These are phyloP conservation scores for Geotrichum aggregatum DNA, from an alignment of 1,139 yeast genomes.

Conservation along the genomic window DNA sequence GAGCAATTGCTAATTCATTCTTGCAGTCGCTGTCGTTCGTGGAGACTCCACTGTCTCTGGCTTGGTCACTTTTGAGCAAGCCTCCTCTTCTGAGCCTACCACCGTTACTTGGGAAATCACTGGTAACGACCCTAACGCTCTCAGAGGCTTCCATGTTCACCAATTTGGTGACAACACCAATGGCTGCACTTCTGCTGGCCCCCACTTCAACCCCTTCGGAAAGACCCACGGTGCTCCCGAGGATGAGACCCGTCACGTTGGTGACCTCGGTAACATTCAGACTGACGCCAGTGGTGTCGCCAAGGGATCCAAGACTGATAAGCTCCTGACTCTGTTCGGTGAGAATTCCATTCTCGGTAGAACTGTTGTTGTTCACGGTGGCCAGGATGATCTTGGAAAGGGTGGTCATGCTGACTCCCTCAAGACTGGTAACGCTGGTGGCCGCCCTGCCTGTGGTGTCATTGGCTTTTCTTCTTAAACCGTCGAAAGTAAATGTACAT, in stretches of 20 bases:
- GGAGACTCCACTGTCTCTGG: slow-evolving; percentile 92
- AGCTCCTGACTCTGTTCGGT: slow-evolving; percentile 73
- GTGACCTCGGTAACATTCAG: slow-evolving; percentile 91
- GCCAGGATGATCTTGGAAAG: slow-evolving; percentile 93
- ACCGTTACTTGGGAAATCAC: slow-evolving; percentile 79
- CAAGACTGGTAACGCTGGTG: slow-evolving; percentile 98
- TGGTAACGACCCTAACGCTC: slow-evolving; percentile 83
- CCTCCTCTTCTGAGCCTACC: slow-evolving; percentile 72
- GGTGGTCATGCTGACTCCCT: slow-evolving; percentile 92
- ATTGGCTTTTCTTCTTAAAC: slow-evolving; percentile 54
- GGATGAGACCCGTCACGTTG: slow-evolving; percentile 88
- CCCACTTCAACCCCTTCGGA: slow-evolving; percentile 93
- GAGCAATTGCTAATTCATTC: slow-evolving; percentile 3
- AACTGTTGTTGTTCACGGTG: slow-evolving; percentile 93
- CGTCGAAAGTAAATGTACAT: neutral
- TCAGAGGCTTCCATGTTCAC: slow-evolving; percentile 97
- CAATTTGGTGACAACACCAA: slow-evolving; percentile 98
- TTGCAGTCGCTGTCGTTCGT: slow-evolving; percentile 83
- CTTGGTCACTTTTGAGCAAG: slow-evolving; percentile 79
- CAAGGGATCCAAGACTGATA: slow-evolving; percentile 79
- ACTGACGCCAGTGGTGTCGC: slow-evolving; percentile 87
- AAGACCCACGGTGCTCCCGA: slow-evolving; percentile 94
- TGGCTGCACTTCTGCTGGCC: slow-evolving; percentile 98
- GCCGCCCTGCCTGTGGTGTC: slow-evolving; percentile 98
- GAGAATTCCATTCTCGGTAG: slow-evolving; percentile 86